Percentiles rank a stretch among this genome's conserved stretches.
These are phyloP conservation scores for Boletus eberwhitei DNA, from an alignment of 768 basidiomycete genomes.

Conservation along the genomic window DNA sequence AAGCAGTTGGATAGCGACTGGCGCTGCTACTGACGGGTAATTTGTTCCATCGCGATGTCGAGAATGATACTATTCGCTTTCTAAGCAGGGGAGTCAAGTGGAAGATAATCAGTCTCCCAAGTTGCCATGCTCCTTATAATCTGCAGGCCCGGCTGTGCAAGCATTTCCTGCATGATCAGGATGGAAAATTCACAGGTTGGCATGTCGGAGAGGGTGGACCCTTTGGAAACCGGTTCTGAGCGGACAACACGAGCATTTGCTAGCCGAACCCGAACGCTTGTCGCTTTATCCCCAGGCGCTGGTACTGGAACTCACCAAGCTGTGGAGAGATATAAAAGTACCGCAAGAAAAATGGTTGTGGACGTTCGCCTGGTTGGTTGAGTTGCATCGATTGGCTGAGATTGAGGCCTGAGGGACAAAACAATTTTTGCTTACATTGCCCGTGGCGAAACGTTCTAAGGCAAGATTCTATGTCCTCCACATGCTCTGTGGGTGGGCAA, in stretches of 20 bases:
- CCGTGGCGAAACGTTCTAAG: neutral
- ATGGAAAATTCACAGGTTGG: slow-evolving; percentile 25
- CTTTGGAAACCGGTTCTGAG: slow-evolving; percentile 5
- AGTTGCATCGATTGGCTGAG: neutral
- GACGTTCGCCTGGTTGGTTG: neutral
- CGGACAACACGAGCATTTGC: neutral
- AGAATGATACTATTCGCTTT: neutral
- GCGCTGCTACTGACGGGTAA: slow-evolving; percentile 8
- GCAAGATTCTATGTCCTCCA: neutral
- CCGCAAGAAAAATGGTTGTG: neutral
- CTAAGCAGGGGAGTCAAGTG: neutral
- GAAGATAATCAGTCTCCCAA: neutral
- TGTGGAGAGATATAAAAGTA: slow-evolving; percentile 10
- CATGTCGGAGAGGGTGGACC: neutral
- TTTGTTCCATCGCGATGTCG: slow-evolving; percentile 3
- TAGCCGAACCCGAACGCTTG: neutral
- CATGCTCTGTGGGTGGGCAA: neutral
- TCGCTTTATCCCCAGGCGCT: slow-evolving; percentile 3
- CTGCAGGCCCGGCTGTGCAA: slow-evolving; percentile 7
- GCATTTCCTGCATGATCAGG: slow-evolving; percentile 4
- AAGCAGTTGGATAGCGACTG: neutral
- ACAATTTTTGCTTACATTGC: neutral
- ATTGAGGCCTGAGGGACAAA: neutral
- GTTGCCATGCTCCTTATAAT: slow-evolving; percentile 14
- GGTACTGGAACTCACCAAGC: slow-evolving; percentile 22